Base-by-base conservation (phyloP, 129 eudicot genomes). In the Lactuca saligna region DNA sequence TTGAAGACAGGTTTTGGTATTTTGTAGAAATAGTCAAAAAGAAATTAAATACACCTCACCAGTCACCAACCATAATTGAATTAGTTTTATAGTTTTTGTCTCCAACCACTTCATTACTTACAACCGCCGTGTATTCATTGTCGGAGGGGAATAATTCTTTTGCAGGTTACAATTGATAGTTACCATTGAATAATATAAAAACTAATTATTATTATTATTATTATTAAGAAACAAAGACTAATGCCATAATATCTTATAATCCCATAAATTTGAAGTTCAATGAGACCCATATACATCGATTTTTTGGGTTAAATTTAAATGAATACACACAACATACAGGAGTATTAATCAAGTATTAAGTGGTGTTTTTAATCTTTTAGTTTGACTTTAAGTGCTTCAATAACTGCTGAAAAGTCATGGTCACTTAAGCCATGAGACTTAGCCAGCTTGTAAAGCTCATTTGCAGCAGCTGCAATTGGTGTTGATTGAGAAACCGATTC, bases 391-490 rank as follows among this genome's bases (percentile, higher is more conserved):
- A 92, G 79, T 37, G 96, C 94, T 84, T 92, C 96, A 11, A 92
- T 88, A 35, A 92, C 98, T 8, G 98, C 98, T 0, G 98, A 92
- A 75, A 88, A 92, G 75, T 92, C 98, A 1, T 85, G 81, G 62
- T 92, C 95, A n/a, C 98, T 79, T 7, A 88, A 75, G 4, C 98
- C 98, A 12, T 58, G 83, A n/a, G 89, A 79, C 73, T 92, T 92
- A 0, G 98, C 98, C 37, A 84, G 84, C 81, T 92, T 92, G 83
- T 92, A 92, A 56, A 88, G 96, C 74, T 92, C 98, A 15, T 92
- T 92, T 32, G 96, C 84, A 54, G 98, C 98, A 13, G 98, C 98
- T 49, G 98, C 98, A 55, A 88, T 83, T 3, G 98, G 98, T 14
- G 84, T 92, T 5, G 98, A 76, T 66, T 86, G 96, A 12, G 95